Base-by-base conservation (phyloP, 2,329 filamentous ascomycete genomes). In the Trichoderma semiorbis region DNA sequence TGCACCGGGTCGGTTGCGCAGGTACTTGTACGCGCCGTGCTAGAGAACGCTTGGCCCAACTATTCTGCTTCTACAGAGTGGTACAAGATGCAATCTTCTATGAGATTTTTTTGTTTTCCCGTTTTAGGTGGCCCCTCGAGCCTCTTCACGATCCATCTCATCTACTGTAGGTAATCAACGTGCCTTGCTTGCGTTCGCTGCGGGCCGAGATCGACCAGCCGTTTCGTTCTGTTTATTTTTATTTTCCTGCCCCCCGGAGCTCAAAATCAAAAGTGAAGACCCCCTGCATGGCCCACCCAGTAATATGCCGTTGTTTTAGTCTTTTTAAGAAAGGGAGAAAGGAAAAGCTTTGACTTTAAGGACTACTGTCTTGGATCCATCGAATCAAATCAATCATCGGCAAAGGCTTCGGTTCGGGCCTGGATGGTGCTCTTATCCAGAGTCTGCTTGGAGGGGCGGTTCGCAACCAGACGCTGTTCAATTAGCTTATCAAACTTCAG, bases 401-500 rank as follows among this genome's bases (percentile, higher is more conserved):
- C 79, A 72, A 84, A 84, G 21, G 82, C 82, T 76, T 84, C 83
- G 39, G 77, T 82, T 70, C 81, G 80, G 65, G 82, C 83, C 74
- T 84, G 81, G 34, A 80, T 76, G 64, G 78, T 78, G 72, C 75
- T 76, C 73, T 78, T 74, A 72, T 79, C 78, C 18, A 78, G 78
- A 58, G 82, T 78, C 60, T 82, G 79, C 76, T 80, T 83, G 67
- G 81, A 76, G 18, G 80, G 80, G 7, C 84, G 81, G 78, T 88
- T 88, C 75, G 85, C 85, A 75, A 88, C 84, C 72, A 88, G 79
- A 70, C 86, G 85, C 86, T 88, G 69, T 6, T 16, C 39, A 62
- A 73, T 81, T 73, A 82, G 80, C 61, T 70, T 57, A 14, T 14
- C 11, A 10, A 53, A 2, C 7, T 53, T 18, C 21, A 3, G 53